Percentiles rank a stretch among this genome's conserved stretches.
Conservation (phyloP, 441 rosid genomes). For the Rhodomyrtus psidioides region DNA sequence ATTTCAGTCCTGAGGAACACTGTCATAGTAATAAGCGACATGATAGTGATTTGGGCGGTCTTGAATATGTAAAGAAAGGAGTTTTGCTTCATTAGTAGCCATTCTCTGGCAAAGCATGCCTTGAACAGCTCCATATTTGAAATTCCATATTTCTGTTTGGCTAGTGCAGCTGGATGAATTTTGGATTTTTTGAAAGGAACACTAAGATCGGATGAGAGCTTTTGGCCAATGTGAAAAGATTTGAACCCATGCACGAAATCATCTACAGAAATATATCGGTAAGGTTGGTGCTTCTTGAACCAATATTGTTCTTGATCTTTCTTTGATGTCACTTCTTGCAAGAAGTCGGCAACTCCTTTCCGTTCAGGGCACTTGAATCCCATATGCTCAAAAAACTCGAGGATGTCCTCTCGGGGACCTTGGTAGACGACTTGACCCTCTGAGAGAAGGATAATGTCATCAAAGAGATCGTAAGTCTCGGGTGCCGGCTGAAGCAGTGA, state of each 20-base stretch:
- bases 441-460: conserved; percentile 48
- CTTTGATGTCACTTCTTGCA: conserved; percentile 63
- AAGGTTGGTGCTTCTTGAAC: conserved; percentile 33
- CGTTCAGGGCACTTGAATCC: conserved; percentile 68
- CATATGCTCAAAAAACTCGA: conserved; percentile 46
- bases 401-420: conserved; percentile 47
- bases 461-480: conserved; percentile 54
- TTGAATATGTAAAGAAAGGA: conserved; percentile 57
- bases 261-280: conserved; percentile 2
- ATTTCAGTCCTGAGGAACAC: conserved; percentile 48
- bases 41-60: conserved; percentile 46
- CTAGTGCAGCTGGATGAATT: conserved; percentile 55
- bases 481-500: conserved; percentile 90
- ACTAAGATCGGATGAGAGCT: too few relatives aligned
- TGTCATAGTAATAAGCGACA: conserved; percentile 44
- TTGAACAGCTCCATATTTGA: conserved; percentile 54
- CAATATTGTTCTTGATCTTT: conserved; percentile 70
- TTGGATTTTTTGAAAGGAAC: conserved; percentile 36
- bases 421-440: conserved; percentile 70
- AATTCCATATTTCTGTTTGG: conserved; percentile 46
- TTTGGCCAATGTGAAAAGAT: too few relatives aligned
- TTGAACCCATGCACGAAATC: too few relatives aligned
- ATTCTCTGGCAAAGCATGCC: conserved; percentile 58
- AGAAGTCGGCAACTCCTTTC: conserved; percentile 64
- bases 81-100: conserved; percentile 57